Evolutionary conservation across 2,329 filamentous ascomycete genomes (phyloP).

Genomic region (Corniculantispora saksenae): DNA sequence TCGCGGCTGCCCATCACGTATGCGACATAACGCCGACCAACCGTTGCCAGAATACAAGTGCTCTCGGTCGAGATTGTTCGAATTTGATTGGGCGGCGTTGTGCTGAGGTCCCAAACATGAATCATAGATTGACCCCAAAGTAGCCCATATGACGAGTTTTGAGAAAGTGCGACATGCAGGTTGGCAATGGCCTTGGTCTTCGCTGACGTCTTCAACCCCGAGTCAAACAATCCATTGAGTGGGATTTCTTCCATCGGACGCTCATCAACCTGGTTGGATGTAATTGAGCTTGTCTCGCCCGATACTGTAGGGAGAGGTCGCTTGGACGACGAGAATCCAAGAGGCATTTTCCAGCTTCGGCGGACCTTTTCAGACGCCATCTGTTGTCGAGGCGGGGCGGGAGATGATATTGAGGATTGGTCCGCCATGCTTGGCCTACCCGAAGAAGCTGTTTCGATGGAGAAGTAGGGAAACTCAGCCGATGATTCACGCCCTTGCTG

Average conservation of each 20-base stretch:
- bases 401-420: not conserved
- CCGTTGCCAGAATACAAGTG: conserved; percentile 39
- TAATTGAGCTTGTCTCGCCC: conserved; percentile 38
- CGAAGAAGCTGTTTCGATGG: conserved; percentile 1
- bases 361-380: conserved; percentile 27
- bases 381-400: not conserved
- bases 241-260: conserved; percentile 42
- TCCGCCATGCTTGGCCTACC: not conserved
- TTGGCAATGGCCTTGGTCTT: conserved; percentile 34
- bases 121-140: conserved; percentile 42
- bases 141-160: conserved; percentile 39
- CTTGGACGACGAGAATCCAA: conserved; percentile 28
- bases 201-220: conserved; percentile 26
- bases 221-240: conserved; percentile 31
- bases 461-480: conserved; percentile 6
- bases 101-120: conserved; percentile 41
- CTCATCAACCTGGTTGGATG: conserved; percentile 34
- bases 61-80: conserved; percentile 38
- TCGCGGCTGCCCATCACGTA: conserved; percentile 43
- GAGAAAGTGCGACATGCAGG: conserved; percentile 38
- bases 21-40: conserved; percentile 38
- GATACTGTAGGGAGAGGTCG: conserved; percentile 30
- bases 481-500: conserved; percentile 5
- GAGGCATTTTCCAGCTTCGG: conserved; percentile 32
- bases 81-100: conserved; percentile 36